Evolutionary conservation across 345 rosid genomes (phyloP), one percentile per base, ranked within the genome.

Genomic region (Bruguiera sexangula): DNA sequence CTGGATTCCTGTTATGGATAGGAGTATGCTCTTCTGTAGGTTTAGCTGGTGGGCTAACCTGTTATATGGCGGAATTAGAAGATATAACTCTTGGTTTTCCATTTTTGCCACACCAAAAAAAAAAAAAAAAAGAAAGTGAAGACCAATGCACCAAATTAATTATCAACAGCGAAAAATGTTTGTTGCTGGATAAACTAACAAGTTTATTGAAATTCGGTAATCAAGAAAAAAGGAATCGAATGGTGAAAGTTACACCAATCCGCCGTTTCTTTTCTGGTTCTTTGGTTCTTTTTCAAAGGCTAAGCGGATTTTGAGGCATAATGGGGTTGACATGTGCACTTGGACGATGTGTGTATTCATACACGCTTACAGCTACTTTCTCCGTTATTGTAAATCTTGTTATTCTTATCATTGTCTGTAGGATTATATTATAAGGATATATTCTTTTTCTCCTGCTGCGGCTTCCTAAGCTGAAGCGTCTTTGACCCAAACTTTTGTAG

Each of bases 401-500:
- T 32, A 6, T 19, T 8, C 4, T 26, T 22, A 18, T 65, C 9
- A 6, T 19, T 8, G 29, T 11, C 15, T 30, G n/a, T 65, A 54
- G 24, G 27, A 11, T n/a, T 21, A 54, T 21, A 21, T 6, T 54
- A 7, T 53, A 53, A 20, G 16, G 7, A n/a, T n/a, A n/a, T 53
- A 9, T 67, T 31, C 50, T 32, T 53, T 8, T 56, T 34, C 62
- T 54, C 9, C 19, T 18, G 10, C 48, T 54, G 64, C 52, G 69
- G 53, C 72, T 69, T 65, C 6, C 29, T 13, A 59, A 46, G 79
- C 59, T 78, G 85, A 75, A 77, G 74, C 85, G 80, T 86, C 86
- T 86, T 82, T 86, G 88, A 86, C 88, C 61, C 65, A 82, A 80
- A 84, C 79, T 69, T 66, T 46, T 53, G 29, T 19, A 13, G n/a